Conservation (phyloP, 192 early-diverging fungal genomes). For the Linnemannia zychae region DNA sequence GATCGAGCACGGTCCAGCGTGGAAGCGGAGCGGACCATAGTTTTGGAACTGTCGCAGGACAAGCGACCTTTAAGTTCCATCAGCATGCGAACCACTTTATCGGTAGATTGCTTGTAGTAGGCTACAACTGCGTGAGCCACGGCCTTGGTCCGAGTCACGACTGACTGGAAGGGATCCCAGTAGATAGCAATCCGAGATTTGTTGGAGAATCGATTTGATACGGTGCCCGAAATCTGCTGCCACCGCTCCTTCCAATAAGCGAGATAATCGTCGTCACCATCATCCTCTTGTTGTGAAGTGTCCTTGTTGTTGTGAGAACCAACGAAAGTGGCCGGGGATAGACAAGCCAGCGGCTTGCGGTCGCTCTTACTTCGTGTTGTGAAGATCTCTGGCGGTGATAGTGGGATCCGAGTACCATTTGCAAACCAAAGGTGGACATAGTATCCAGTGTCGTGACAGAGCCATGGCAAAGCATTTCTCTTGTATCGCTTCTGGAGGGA, state of each 20-base stretch:
- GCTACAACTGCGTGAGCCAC: background rate
- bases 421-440: slow-evolving; percentile 54
- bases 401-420: slow-evolving; percentile 32
- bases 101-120: background rate
- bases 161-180: background rate
- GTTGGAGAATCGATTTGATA: background rate
- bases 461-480: background rate
- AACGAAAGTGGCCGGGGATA: background rate
- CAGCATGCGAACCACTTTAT: background rate
- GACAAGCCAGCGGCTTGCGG: slow-evolving; percentile 7
- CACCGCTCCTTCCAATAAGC: slow-evolving; percentile 12
- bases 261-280: slow-evolving; percentile 14
- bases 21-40: background rate
- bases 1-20: slow-evolving; percentile 13
- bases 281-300: background rate
- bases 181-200: background rate
- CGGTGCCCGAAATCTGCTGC: background rate
- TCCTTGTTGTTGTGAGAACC: background rate
- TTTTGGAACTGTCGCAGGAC: background rate
- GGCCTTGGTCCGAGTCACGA: background rate
- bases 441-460: slow-evolving; percentile 14
- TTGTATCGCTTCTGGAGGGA: background rate
- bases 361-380: slow-evolving; percentile 3
- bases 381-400: slow-evolving; percentile 35
- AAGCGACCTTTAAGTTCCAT: background rate